Evolutionary conservation across 2,329 filamentous ascomycete genomes (phyloP).

Genomic region (Podosphaera aphanis): DNA sequence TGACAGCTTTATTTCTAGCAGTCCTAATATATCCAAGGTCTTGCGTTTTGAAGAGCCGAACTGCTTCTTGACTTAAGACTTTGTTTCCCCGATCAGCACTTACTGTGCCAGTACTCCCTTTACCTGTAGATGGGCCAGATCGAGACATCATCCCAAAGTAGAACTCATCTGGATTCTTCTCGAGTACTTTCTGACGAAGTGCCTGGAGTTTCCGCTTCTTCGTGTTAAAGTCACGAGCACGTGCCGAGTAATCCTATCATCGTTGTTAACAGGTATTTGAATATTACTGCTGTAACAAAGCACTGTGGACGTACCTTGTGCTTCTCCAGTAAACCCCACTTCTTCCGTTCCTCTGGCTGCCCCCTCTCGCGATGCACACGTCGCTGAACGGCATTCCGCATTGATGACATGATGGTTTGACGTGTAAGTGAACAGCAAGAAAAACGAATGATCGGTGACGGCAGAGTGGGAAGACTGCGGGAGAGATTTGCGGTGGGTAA

Average conservation of each 20-base stretch:
- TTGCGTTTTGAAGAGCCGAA: constrained; percentile 44
- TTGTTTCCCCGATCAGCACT: constrained; percentile 33
- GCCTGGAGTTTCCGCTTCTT: constrained; percentile 36
- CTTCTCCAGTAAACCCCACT: constrained; percentile 85
- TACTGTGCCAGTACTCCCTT: constrained; percentile 31
- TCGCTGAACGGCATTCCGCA: constrained; percentile 45
- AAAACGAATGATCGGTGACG: no score
- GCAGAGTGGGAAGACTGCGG: no score
- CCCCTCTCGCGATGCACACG: constrained; percentile 78
- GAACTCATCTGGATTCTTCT: constrained; percentile 51
- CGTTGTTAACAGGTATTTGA: not conserved
- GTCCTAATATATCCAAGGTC: constrained; percentile 41
- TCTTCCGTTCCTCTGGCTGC: constrained; percentile 60
- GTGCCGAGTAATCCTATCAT: constrained; percentile 35
- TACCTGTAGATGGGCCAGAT: constrained; percentile 18
- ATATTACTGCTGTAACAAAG: not conserved
- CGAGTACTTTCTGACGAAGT: constrained; percentile 35
- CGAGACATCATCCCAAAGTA: constrained; percentile 47
- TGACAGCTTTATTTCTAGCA: constrained; percentile 32
- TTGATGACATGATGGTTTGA: constrained; percentile 26
- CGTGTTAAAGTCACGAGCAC: constrained; percentile 40
- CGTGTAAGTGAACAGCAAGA: no score
- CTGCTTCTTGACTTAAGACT: constrained; percentile 30
- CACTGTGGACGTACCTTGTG: constrained; percentile 39
- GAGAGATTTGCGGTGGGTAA: no score